Evolutionary conservation across 2,329 filamentous ascomycete genomes (phyloP), one percentile per base, ranked within the genome.

Genomic region (Cordyceps cateniannulata): DNA sequence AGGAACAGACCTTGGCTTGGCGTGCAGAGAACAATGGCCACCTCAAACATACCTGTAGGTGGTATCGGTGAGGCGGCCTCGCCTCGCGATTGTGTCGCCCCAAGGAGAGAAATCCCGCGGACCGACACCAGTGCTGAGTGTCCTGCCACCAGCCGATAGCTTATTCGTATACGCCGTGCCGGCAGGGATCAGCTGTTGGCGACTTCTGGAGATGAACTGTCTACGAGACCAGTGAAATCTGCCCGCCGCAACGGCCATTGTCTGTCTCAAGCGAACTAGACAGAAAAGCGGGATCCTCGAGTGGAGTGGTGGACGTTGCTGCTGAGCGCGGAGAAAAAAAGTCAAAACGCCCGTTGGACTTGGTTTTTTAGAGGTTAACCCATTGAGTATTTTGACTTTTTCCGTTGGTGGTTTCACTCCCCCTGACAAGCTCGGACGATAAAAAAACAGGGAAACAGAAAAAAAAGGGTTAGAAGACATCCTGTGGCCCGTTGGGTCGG

Each of bases 281-380:
- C 25, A 22, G 20, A 42, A 40, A 57, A 49, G 45, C 32, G 55
- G 55, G 18, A 50, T 18, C 14, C 6, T 22, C 12, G 22, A 38
- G 56, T 59, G 56, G 56, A 51, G 47, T n/a, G 16, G 47, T 59
- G 25, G 47, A 50, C 56, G 35, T 51, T 22, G 48, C 56, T 42
- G n/a, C 54, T 40, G 29, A 57, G 54, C 44, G 54, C 12, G 44
- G 54, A 57, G 44, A 49, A 57, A 54, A 57, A 57, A 54, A 54
- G 45, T 49, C 44, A 49, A 45, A 57, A 57, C 54, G 16, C 29
- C 54, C 53, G 48, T 42, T 42, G 1, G 50, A n/a, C 47, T 29
- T n/a, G n/a, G 27, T 22, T 22, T 47, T 47, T 47, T 29, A 22
- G 25, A 45, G n/a, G 52, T 25, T 45, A 32, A 25, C 8, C 22